A percentile compares a stretch with the other conserved stretches of the same genome.
These are phyloP conservation scores for Aspergillus mulundensis DNA, from an alignment of 495 filamentous ascomycete genomes.

Conservation along the genomic window DNA sequence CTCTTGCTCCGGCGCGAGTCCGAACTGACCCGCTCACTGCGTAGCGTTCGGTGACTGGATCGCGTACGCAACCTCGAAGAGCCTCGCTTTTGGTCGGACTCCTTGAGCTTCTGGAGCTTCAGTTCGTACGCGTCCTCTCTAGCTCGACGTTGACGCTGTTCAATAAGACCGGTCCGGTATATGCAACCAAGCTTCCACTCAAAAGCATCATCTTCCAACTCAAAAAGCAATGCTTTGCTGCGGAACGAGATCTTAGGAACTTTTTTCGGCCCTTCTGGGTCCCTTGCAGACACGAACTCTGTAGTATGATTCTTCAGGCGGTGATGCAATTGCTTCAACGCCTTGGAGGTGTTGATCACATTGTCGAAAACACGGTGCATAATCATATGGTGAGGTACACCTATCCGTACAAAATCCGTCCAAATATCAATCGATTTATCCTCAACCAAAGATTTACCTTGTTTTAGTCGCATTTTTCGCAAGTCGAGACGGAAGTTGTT, in stretches of 20 bases:
- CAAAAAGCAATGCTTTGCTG: conserved; percentile 76
- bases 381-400: conserved; percentile 90
- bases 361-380: conserved; percentile 92
- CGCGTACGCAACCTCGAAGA: conserved; percentile 50
- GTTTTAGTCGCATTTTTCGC: conserved; percentile 67
- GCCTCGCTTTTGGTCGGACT: conserved; percentile 51
- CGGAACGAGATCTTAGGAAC: conserved; percentile 81
- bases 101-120: conserved; percentile 80
- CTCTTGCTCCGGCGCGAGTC: conserved; percentile 53
- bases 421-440: conserved; percentile 83
- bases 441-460: conserved; percentile 54
- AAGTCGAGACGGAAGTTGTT: conserved; percentile 76
- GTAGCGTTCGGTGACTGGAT: conserved; percentile 44
- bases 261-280: conserved; percentile 76
- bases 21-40: conserved; percentile 41
- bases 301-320: conserved; percentile 81
- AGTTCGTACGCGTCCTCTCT: conserved; percentile 84
- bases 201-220: conserved; percentile 93
- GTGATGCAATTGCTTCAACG: conserved; percentile 83
- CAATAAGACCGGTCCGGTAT: conserved; percentile 79
- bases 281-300: conserved; percentile 79
- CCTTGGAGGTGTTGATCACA: conserved; percentile 79
- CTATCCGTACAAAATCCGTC: conserved; percentile 79
- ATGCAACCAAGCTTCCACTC: conserved; percentile 95
- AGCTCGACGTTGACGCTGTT: conserved; percentile 84